These are phyloP conservation scores for Posidonia oceanica DNA, from an alignment of 116 monocot species.

Conservation along the genomic window DNA sequence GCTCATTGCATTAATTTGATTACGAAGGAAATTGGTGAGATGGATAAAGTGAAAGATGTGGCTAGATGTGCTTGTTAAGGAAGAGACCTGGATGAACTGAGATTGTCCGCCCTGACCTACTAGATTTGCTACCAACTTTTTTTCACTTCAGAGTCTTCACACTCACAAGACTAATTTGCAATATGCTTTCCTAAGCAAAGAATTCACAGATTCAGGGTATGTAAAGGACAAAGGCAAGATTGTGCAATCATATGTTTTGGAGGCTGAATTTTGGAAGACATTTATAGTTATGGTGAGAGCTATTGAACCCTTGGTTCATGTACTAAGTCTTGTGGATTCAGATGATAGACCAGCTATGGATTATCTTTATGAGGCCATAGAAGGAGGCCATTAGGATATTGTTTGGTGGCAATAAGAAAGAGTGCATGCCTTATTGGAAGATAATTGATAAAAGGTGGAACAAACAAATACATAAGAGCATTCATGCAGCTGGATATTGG, in stretches of 20 bases:
- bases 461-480: neutral
- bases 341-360: neutral
- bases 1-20: too few species aligned
- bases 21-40: too few species aligned
- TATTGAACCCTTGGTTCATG: neutral
- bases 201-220: neutral
- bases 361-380: neutral
- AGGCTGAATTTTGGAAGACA: neutral
- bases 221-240: neutral
- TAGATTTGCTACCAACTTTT: neutral
- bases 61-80: too few species aligned
- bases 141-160: neutral
- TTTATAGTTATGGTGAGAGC: neutral
- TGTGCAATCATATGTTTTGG: neutral
- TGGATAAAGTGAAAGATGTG: too few species aligned
- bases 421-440: slow-evolving; percentile 1
- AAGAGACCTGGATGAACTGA: neutral
- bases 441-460: neutral
- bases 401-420: neutral
- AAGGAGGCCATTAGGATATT: neutral
- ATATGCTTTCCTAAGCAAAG: neutral
- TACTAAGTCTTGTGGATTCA: neutral
- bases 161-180: neutral
- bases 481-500: slow-evolving; percentile 4
- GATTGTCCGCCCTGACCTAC: neutral